phyloP scores from a whole-genome alignment of 495 filamentous ascomycete species.

The Lindgomyces ingoldianus region DNA sequence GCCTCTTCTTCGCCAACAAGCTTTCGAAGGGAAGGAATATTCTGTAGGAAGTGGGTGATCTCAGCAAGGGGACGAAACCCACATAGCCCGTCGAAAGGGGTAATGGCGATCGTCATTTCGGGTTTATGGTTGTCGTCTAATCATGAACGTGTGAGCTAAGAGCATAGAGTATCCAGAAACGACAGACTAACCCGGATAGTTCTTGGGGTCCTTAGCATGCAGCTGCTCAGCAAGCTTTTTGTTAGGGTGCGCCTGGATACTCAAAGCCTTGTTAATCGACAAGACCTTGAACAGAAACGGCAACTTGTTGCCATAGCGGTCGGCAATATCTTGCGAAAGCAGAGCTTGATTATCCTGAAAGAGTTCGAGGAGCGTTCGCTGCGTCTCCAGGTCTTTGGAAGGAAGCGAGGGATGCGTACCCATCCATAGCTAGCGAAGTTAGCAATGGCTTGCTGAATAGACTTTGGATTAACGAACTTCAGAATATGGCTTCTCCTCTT shows the following conservation, averaged over 20 bases:
- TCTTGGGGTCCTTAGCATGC: constrained; percentile 81
- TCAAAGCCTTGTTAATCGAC: constrained; percentile 88
- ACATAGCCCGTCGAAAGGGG: constrained; percentile 92
- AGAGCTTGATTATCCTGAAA: constrained; percentile 86
- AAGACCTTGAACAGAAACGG: constrained; percentile 98
- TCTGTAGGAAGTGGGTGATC: constrained; percentile 80
- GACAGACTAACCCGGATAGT: constrained; percentile 70
- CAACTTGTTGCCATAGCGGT: constrained; percentile 74
- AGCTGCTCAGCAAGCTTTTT: constrained; percentile 93
- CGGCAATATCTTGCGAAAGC: constrained; percentile 67
- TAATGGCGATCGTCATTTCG: constrained; percentile 98
- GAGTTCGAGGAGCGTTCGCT: constrained; percentile 84
- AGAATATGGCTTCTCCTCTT: constrained; percentile 48
- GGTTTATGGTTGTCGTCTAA: constrained; percentile 98
- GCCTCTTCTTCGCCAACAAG: constrained; percentile 73
- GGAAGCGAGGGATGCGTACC: constrained; percentile 95
- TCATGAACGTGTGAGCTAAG: neutral
- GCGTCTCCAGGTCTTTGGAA: constrained; percentile 81
- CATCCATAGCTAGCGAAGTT: constrained; percentile 81
- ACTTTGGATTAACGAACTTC: constrained; percentile 37
- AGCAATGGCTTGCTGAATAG: neutral
- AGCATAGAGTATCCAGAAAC: neutral
- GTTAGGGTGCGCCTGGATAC: constrained; percentile 97
- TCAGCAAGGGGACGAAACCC: constrained; percentile 88
- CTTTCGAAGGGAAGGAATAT: constrained; percentile 68